Conservation (phyloP, 2,329 filamentous ascomycete species). For the Aulographum hederae region DNA sequence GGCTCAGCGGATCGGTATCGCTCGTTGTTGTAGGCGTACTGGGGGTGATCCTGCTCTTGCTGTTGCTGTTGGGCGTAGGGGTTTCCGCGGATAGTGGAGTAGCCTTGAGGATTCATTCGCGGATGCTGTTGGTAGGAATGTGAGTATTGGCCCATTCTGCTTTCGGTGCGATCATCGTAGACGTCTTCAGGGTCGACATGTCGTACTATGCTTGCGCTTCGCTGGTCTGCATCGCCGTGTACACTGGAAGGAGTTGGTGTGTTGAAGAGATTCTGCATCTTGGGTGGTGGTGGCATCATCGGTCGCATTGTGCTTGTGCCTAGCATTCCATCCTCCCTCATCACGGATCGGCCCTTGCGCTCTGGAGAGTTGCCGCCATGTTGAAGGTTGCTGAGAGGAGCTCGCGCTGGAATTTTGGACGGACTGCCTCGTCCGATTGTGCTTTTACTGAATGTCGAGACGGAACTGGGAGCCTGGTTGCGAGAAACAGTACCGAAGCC, state of each 20-base stretch:
- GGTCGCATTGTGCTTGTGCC: conserved; percentile 14
- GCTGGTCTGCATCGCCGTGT: conserved; percentile 20
- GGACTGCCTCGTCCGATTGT: conserved; percentile 30
- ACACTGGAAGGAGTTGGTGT: conserved; percentile 22
- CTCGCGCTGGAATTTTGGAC: conserved; percentile 50
- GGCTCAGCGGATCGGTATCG: neutral
- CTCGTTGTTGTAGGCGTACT: neutral
- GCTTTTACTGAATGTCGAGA: conserved; percentile 11
- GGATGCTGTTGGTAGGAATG: too few species aligned
- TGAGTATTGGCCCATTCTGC: too few species aligned
- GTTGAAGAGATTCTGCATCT: conserved; percentile 69
- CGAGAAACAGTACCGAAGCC: conserved; percentile 10
- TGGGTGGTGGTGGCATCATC: conserved; percentile 38
- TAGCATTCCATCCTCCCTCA: too few species aligned
- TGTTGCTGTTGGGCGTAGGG: neutral
- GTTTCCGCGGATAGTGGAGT: too few species aligned
- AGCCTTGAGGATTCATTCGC: too few species aligned
- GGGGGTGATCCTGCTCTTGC: neutral
- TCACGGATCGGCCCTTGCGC: conserved; percentile 20
- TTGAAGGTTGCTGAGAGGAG: conserved; percentile 49
- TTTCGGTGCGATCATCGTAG: conserved; percentile 63
- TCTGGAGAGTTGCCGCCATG: conserved; percentile 69
- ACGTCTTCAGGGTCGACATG: conserved; percentile 60
- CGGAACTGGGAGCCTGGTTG: conserved; percentile 18
- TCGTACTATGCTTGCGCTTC: conserved; percentile 39